Evolutionary conservation across 768 basidiomycete species (phyloP).

Genomic region (Pholiota molesta): DNA sequence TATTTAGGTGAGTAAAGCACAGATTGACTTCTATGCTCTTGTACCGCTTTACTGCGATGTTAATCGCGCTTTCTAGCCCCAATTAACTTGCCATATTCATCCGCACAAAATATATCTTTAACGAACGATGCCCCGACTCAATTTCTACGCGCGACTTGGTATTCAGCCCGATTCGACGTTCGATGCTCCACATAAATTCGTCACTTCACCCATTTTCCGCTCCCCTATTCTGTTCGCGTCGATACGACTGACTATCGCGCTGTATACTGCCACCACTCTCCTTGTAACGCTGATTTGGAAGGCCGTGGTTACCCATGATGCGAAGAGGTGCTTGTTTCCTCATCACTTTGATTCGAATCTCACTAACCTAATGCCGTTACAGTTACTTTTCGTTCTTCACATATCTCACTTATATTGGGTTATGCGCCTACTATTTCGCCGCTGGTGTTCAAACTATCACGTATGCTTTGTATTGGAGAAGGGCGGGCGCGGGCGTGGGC

Average conservation of each 20-base stretch:
- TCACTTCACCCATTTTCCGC: constrained; percentile 51
- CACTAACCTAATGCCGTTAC: not conserved
- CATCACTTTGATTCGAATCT: not conserved
- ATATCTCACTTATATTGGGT: constrained; percentile 64
- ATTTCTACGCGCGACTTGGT: constrained; percentile 14
- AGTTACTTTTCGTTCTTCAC: constrained; percentile 68
- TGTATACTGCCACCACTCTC: constrained; percentile 49
- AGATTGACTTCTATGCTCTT: not conserved
- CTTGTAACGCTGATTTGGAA: constrained; percentile 42
- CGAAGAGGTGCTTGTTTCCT: constrained; percentile 29
- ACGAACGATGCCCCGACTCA: not conserved
- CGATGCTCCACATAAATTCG: constrained; percentile 39
- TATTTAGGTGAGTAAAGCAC: not conserved
- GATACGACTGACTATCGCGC: constrained; percentile 49
- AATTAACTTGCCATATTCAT: not conserved
- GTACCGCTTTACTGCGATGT: not conserved
- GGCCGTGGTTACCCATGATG: constrained; percentile 29
- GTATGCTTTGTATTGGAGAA: constrained; percentile 33
- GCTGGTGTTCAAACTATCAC: constrained; percentile 53
- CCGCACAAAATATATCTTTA: not conserved
- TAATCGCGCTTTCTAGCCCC: not conserved
- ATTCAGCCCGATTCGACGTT: constrained; percentile 26
- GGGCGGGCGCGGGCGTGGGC: constrained; percentile 18
- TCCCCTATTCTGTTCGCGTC: constrained; percentile 45
- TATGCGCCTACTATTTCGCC: constrained; percentile 65